These are phyloP conservation scores for Saturnispora zaruensis DNA, from an alignment of 805 yeast genomes.

Conservation along the genomic window DNA sequence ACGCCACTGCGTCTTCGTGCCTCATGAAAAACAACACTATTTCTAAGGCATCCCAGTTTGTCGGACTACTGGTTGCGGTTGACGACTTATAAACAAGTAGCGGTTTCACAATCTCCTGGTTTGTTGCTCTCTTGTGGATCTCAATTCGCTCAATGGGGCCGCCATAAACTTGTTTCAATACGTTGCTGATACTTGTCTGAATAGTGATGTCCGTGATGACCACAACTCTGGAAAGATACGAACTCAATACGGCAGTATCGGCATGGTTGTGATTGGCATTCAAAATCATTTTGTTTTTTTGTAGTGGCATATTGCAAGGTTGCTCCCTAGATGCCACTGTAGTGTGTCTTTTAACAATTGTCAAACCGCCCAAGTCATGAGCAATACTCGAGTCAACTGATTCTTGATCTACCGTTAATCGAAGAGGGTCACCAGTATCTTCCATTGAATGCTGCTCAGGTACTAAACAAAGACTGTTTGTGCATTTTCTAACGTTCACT, in stretches of 20 bases:
- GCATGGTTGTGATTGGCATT: background rate
- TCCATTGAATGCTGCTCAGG: background rate
- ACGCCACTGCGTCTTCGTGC: slow-evolving; percentile 45
- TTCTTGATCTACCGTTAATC: background rate
- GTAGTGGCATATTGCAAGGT: slow-evolving; percentile 2
- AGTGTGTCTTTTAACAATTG: slow-evolving; percentile 7
- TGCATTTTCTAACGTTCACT: background rate
- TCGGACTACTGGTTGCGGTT: slow-evolving; percentile 3
- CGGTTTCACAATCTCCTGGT: slow-evolving; percentile 8
- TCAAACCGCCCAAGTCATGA: background rate
- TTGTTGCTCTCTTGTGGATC: slow-evolving; percentile 18
- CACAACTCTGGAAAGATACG: slow-evolving; percentile 15
- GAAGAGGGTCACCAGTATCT: background rate
- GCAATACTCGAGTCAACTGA: background rate
- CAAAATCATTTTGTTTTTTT: slow-evolving; percentile 13
- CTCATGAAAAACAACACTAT: slow-evolving; percentile 45
- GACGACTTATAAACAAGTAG: slow-evolving; percentile 8
- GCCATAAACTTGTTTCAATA: slow-evolving; percentile 52
- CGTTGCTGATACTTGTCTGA: slow-evolving; percentile 38
- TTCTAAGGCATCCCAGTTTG: slow-evolving; percentile 21
- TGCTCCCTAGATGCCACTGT: background rate
- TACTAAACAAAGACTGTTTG: background rate
- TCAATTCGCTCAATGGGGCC: slow-evolving; percentile 57
- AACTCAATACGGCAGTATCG: background rate
- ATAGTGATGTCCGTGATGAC: slow-evolving; percentile 20